Evolutionary conservation across 2,329 filamentous ascomycete genomes (phyloP).

Genomic region (Lithohypha guttulata): DNA sequence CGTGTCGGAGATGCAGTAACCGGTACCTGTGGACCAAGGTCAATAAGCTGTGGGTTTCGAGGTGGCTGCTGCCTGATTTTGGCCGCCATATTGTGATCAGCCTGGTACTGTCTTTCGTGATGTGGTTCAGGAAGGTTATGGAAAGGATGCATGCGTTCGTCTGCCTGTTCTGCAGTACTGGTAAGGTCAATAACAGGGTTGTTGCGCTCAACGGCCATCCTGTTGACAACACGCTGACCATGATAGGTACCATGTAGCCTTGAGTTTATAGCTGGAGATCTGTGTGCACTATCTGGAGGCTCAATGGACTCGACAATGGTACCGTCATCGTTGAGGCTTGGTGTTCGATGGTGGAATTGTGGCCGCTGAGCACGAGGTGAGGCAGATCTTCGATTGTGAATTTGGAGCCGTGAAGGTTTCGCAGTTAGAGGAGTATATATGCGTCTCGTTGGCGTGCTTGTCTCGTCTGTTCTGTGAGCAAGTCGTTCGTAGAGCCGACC

Average conservation of each 20-base stretch:
- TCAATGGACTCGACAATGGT: constrained; percentile 19
- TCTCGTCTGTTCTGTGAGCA: constrained; percentile 7
- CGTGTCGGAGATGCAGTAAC: background rate
- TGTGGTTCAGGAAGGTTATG: constrained; percentile 1
- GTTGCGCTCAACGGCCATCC: background rate
- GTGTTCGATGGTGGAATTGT: constrained; percentile 8
- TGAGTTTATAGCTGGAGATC: constrained; percentile 11
- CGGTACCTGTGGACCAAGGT: background rate
- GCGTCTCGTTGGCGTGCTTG: constrained; percentile 7
- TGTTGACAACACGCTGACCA: background rate
- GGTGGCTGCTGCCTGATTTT: background rate
- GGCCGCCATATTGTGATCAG: background rate
- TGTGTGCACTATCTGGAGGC: constrained; percentile 16
- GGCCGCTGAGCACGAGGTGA: constrained; percentile 12
- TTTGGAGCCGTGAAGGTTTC: background rate
- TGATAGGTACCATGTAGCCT: constrained; percentile 11
- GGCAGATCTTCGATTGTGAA: constrained; percentile 14
- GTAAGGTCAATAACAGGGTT: constrained; percentile 4
- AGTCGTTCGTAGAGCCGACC: constrained; percentile 18
- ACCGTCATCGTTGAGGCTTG: constrained; percentile 14
- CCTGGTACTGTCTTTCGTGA: background rate
- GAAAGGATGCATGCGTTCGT: background rate
- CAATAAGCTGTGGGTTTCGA: constrained; percentile 1
- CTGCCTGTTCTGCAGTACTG: constrained; percentile 4
- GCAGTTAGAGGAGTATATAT: constrained; percentile 8